Conservation (phyloP, 371 early-diverging fungal genomes). For the Mortierella sp. region DNA sequence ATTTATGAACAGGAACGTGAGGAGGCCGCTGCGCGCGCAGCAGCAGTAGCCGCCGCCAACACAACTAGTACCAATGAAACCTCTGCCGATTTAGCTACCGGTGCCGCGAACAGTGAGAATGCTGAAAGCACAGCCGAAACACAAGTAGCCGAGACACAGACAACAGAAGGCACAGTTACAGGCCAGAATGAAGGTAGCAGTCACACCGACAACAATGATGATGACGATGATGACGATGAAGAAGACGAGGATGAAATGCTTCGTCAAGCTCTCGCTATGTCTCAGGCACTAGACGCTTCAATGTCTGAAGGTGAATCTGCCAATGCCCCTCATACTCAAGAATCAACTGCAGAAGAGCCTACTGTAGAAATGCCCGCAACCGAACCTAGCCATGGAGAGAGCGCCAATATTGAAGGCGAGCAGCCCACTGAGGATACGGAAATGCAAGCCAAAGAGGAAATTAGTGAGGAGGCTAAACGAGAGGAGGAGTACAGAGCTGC, state of each 20-base stretch:
- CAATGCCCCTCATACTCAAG: slow-evolving; percentile 25
- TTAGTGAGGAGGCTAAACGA: slow-evolving; percentile 14
- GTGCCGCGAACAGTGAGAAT: slow-evolving; percentile 12
- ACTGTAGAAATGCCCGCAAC: not conserved
- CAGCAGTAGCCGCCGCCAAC: slow-evolving; percentile 33
- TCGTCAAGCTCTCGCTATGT: slow-evolving; percentile 58
- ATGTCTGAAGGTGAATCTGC: slow-evolving; percentile 18
- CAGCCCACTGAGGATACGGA: slow-evolving; percentile 12
- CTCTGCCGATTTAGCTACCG: slow-evolving; percentile 23
- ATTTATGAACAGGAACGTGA: slow-evolving; percentile 50
- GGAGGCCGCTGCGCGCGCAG: slow-evolving; percentile 54
- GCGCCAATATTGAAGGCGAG: not conserved
- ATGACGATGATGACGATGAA: slow-evolving; percentile 51
- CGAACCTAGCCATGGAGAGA: not conserved
- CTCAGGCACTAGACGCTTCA: slow-evolving; percentile 34
- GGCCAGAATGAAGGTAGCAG: not conserved
- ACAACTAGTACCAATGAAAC: slow-evolving; percentile 20
- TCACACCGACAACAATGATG: slow-evolving; percentile 9
- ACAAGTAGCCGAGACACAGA: not conserved
- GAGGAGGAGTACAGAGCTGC: slow-evolving; percentile 48
- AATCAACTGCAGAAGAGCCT: slow-evolving; percentile 9
- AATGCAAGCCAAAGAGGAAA: slow-evolving; percentile 7
- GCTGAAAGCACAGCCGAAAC: not conserved
- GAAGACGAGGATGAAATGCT: slow-evolving; percentile 59
- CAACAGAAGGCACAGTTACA: slow-evolving; percentile 7